Evolutionary conservation across 1,284 basidiomycete genomes (phyloP).

Genomic region (Ustilago trichophora): DNA sequence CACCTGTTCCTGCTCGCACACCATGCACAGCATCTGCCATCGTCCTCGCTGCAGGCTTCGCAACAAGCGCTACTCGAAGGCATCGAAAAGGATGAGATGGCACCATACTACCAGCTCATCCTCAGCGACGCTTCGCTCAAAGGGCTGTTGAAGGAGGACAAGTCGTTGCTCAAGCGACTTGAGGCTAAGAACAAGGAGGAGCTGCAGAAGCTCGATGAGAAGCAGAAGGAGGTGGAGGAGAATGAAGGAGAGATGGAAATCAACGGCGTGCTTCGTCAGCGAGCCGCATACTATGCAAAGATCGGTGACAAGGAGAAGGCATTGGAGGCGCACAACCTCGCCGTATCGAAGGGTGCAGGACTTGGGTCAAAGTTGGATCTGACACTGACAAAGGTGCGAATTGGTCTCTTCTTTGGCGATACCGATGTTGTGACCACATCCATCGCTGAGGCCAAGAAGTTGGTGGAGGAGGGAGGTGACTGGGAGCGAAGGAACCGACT

Average conservation of each 20-base stretch:
- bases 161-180: conserved; percentile 75
- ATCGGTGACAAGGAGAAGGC: conserved; percentile 82
- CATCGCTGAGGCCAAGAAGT: conserved; percentile 81
- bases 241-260: conserved; percentile 94
- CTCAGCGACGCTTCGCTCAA: conserved; percentile 63
- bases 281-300: conserved; percentile 84
- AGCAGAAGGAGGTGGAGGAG: conserved; percentile 85
- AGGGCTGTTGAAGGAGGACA: conserved; percentile 69
- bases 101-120: conserved; percentile 60
- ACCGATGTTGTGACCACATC: conserved; percentile 77
- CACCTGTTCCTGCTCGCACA: conserved; percentile 57
- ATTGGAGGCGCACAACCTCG: conserved; percentile 81
- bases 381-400: conserved; percentile 83
- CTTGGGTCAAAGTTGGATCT: conserved; percentile 93
- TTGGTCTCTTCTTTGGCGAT: conserved; percentile 91
- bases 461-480: conserved; percentile 95
- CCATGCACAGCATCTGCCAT: conserved; percentile 34
- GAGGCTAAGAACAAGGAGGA: conserved; percentile 80
- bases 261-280: conserved; percentile 82
- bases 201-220: conserved; percentile 79
- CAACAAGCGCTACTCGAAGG: conserved; percentile 76
- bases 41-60: conserved; percentile 69
- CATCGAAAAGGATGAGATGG: conserved; percentile 77
- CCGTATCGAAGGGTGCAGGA: conserved; percentile 90
- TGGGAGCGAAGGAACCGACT: conserved; percentile 96